Percentiles rank a stretch among this genome's conserved stretches.
Conservation (phyloP, 768 basidiomycete genomes). For the Leucogyrophana mollusca region DNA sequence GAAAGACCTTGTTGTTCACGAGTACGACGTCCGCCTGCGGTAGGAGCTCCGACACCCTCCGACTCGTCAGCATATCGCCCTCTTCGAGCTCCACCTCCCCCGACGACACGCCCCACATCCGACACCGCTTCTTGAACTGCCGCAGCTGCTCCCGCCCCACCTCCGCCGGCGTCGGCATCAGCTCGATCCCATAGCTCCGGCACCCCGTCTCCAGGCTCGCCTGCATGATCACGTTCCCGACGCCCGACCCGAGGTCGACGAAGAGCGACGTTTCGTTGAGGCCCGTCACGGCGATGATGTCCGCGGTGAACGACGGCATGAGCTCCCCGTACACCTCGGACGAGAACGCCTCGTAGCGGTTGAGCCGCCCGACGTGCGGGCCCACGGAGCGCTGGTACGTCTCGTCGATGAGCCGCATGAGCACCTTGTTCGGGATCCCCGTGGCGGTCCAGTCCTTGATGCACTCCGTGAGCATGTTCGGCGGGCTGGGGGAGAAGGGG, state of each 20-base stretch:
- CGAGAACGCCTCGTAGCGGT: conserved; percentile 80
- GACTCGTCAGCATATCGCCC: conserved; percentile 80
- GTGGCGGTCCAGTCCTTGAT: conserved; percentile 49
- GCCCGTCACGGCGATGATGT: conserved; percentile 49
- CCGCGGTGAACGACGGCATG: conserved; percentile 68
- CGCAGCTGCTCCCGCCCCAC: conserved; percentile 75
- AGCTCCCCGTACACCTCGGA: conserved; percentile 90
- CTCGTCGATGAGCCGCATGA: conserved; percentile 81
- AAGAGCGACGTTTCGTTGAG: conserved; percentile 62
- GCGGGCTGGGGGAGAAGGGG: conserved; percentile 40
- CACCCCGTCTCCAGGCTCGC: conserved; percentile 81
- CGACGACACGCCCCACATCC: conserved; percentile 87
- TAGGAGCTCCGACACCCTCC: conserved; percentile 67
- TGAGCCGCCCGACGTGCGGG: conserved; percentile 79
- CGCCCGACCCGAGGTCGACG: conserved; percentile 83
- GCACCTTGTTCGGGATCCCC: conserved; percentile 62
- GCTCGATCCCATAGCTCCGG: conserved; percentile 74
- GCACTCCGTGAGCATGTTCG: conserved; percentile 48
- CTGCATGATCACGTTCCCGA: conserved; percentile 82
- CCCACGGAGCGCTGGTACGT: conserved; percentile 93
- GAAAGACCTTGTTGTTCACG: conserved; percentile 86
- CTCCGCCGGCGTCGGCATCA: conserved; percentile 74
- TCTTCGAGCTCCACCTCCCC: conserved; percentile 79
- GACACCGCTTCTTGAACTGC: conserved; percentile 74
- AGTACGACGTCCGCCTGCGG: conserved; percentile 86